Evolutionary conservation across 805 yeast species (phyloP).

Genomic region (Kodamaea jinghongensis): DNA sequence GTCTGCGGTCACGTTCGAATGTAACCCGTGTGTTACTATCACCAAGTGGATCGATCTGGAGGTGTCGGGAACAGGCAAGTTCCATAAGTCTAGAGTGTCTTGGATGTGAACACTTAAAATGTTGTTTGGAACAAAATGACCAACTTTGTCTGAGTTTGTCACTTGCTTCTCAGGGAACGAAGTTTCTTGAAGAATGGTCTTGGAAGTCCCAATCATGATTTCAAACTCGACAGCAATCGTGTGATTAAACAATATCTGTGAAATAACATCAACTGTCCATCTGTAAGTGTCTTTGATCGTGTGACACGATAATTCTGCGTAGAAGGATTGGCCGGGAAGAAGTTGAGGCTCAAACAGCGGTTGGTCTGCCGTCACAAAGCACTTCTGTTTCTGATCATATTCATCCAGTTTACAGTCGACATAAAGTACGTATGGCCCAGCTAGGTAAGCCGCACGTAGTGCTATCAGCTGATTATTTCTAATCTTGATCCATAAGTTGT

Average conservation of each 20-base stretch:
- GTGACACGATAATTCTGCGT: slow-evolving; percentile 62
- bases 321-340: slow-evolving; percentile 63
- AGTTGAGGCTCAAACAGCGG: slow-evolving; percentile 73
- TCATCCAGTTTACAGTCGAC: slow-evolving; percentile 73
- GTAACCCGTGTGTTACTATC: slow-evolving; percentile 86
- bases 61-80: slow-evolving; percentile 48
- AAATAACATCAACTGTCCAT: slow-evolving; percentile 79
- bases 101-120: slow-evolving; percentile 48
- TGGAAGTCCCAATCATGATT: slow-evolving; percentile 52
- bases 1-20: slow-evolving; percentile 87
- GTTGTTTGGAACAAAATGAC: slow-evolving; percentile 19
- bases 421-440: slow-evolving; percentile 87
- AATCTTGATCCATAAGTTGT: slow-evolving; percentile 51
- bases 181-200: slow-evolving; percentile 31
- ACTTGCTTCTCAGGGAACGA: slow-evolving; percentile 21
- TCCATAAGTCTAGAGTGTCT: slow-evolving; percentile 76
- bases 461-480: slow-evolving; percentile 71
- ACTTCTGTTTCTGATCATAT: slow-evolving; percentile 50
- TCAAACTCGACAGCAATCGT: slow-evolving; percentile 68
- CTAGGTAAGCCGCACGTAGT: slow-evolving; percentile 75
- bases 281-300: slow-evolving; percentile 54
- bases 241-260: slow-evolving; percentile 74
- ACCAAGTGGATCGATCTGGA: slow-evolving; percentile 75
- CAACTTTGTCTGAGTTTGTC: slow-evolving; percentile 27
- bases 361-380: slow-evolving; percentile 72